Conservation (phyloP, 805 yeast genomes). For the Candida argentea region DNA sequence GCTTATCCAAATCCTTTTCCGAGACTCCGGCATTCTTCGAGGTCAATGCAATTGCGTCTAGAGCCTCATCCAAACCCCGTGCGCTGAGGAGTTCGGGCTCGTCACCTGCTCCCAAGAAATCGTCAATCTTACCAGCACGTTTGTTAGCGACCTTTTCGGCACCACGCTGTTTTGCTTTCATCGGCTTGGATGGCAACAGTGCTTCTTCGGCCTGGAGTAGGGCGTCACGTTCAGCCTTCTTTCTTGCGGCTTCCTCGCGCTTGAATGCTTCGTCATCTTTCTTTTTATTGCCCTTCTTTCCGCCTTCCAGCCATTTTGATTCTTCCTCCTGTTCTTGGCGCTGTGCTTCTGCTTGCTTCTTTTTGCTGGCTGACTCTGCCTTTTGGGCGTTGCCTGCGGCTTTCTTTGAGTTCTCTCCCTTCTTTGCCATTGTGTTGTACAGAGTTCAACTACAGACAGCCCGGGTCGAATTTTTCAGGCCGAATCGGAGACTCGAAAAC, state of each 20-base stretch:
- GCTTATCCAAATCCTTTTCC: conserved; percentile 64
- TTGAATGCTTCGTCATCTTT: conserved; percentile 59
- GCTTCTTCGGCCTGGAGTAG: conserved; percentile 56
- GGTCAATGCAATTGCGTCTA: conserved; percentile 67
- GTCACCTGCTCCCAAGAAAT: conserved; percentile 47
- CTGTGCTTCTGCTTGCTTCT: conserved; percentile 40
- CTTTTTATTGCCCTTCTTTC: conserved; percentile 61
- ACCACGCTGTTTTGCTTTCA: conserved; percentile 48
- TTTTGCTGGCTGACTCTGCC: conserved; percentile 53
- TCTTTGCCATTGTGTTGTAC: conserved; percentile 35
- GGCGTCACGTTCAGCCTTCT: conserved; percentile 76
- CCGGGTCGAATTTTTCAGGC: too few relatives aligned
- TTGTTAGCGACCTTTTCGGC: conserved; percentile 56
- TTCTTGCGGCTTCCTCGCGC: conserved; percentile 64
- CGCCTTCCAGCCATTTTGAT: conserved; percentile 59
- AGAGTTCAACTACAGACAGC: too few relatives aligned
- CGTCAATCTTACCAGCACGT: conserved; percentile 55
- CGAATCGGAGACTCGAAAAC: too few relatives aligned
- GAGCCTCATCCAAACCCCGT: conserved; percentile 65
- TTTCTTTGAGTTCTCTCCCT: conserved; percentile 44
- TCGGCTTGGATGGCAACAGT: conserved; percentile 49
- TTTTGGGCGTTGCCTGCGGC: conserved; percentile 58
- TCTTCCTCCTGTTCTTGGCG: conserved; percentile 45
- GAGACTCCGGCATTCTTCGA: conserved; percentile 45
- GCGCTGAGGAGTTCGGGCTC: conserved; percentile 50